Percentiles rank a stretch among this genome's conserved stretches.
Evolutionary conservation across 805 yeast genomes (phyloP).

Genomic region (Wickerhamomyces bovis): DNA sequence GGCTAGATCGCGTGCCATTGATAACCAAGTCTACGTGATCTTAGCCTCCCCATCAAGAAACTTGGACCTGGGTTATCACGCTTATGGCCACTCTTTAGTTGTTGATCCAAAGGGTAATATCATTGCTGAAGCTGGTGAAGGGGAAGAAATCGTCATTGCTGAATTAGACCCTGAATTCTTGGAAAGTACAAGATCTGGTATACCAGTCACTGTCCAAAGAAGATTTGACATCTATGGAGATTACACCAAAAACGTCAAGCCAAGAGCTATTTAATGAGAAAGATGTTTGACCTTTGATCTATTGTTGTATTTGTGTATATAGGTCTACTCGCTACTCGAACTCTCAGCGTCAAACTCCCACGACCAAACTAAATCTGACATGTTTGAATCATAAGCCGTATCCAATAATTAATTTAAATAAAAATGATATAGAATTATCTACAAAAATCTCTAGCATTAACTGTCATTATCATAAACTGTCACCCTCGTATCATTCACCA

Average conservation of each 20-base stretch:
- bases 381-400: too few relatives aligned
- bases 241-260: background rate
- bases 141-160: constrained; percentile 65
- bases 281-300: background rate
- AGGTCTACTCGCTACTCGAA: too few relatives aligned
- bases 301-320: too few relatives aligned
- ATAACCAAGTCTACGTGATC: constrained; percentile 65
- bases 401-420: too few relatives aligned
- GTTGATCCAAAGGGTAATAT: constrained; percentile 59
- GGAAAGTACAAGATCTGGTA: constrained; percentile 48
- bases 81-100: constrained; percentile 62
- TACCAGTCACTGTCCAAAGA: constrained; percentile 64
- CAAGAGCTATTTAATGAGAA: background rate
- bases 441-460: background rate
- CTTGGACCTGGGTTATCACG: constrained; percentile 49
- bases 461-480: background rate
- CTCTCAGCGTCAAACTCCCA: too few relatives aligned
- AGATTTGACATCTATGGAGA: constrained; percentile 46
- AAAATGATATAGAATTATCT: too few relatives aligned
- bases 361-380: too few relatives aligned
- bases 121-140: constrained; percentile 66
- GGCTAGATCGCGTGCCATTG: constrained; percentile 70
- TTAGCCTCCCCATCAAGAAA: constrained; percentile 89
- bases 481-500: background rate
- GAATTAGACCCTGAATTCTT: constrained; percentile 56